phyloP scores from a whole-genome alignment of 2,329 filamentous ascomycete species.

The Talaromyces sp. region DNA sequence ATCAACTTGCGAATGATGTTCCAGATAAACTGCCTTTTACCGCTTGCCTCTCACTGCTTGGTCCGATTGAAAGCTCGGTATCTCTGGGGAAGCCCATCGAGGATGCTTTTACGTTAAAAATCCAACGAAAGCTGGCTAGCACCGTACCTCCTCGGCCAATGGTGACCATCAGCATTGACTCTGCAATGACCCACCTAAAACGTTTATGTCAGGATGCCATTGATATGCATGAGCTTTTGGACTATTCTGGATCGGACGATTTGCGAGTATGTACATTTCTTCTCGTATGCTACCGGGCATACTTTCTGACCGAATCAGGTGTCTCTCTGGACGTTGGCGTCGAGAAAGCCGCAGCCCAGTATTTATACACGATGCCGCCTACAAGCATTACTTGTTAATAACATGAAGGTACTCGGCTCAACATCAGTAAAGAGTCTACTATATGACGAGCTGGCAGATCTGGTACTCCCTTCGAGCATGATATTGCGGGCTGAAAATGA shows the following conservation, averaged over 20 bases:
- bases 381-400: conserved; percentile 69
- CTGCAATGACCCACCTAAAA: conserved; percentile 65
- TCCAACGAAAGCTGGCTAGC: conserved; percentile 87
- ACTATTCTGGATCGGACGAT: conserved; percentile 64
- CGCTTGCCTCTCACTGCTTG: conserved; percentile 42
- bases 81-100: conserved; percentile 61
- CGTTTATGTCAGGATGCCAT: conserved; percentile 68
- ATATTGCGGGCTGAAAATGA: conserved; percentile 72
- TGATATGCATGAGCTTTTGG: conserved; percentile 63
- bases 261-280: conserved; percentile 54
- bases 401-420: conserved; percentile 63
- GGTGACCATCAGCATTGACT: conserved; percentile 67
- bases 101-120: conserved; percentile 81
- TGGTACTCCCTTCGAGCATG: conserved; percentile 67
- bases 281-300: conserved; percentile 4
- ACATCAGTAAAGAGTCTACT: conserved; percentile 70
- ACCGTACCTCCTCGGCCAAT: conserved; percentile 91
- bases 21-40: conserved; percentile 25
- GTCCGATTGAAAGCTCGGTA: conserved; percentile 56
- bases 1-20: conserved; percentile 27
- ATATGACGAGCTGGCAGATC: conserved; percentile 73
- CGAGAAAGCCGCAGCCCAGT: conserved; percentile 74
- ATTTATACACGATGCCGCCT: conserved; percentile 79
- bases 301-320: conserved; percentile 45
- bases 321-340: conserved; percentile 69